phyloP scores from a whole-genome alignment of 2,329 filamentous ascomycete genomes.

The Hirsutella minnesotensis region DNA sequence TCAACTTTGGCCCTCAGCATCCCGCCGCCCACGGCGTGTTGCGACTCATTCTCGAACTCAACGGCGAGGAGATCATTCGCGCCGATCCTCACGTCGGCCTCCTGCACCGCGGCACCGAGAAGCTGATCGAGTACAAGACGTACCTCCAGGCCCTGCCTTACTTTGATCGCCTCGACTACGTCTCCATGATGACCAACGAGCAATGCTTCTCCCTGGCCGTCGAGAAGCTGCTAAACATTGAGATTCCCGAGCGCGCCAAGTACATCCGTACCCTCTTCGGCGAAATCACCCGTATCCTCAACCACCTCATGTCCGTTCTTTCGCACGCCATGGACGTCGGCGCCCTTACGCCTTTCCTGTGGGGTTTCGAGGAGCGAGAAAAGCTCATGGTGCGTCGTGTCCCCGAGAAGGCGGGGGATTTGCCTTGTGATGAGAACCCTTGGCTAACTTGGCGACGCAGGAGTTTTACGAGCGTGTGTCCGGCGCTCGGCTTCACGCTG shows the following conservation, averaged over 20 bases:
- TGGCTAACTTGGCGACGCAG: conserved; percentile 32
- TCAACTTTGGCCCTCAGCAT: conserved; percentile 99
- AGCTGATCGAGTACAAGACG: conserved; percentile 99
- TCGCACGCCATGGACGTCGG: conserved; percentile 99
- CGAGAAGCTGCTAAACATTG: conserved; percentile 94
- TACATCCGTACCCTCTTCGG: conserved; percentile 94
- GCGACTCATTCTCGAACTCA: conserved; percentile 92
- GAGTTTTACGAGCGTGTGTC: conserved; percentile 99
- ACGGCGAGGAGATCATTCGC: conserved; percentile 93
- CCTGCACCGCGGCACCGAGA: conserved; percentile 94
- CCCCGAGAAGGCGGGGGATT: too few relatives aligned
- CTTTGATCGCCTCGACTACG: conserved; percentile 97
- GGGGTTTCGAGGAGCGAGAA: conserved; percentile 99
- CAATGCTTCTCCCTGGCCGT: conserved; percentile 93
- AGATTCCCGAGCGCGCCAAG: conserved; percentile 90
- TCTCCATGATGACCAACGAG: conserved; percentile 99
- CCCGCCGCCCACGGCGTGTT: conserved; percentile 96
- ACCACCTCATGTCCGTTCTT: conserved; percentile 95
- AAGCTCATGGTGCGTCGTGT: conserved; percentile 90
- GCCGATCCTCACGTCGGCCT: conserved; percentile 94
- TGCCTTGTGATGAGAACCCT: too few relatives aligned
- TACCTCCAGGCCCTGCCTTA: conserved; percentile 97
- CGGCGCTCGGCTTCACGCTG: conserved; percentile 90
- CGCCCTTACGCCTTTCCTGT: conserved; percentile 93
- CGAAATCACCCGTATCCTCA: conserved; percentile 86